Conservation (phyloP, 139 green algal genomes). For the Gonium pectorale region DNA sequence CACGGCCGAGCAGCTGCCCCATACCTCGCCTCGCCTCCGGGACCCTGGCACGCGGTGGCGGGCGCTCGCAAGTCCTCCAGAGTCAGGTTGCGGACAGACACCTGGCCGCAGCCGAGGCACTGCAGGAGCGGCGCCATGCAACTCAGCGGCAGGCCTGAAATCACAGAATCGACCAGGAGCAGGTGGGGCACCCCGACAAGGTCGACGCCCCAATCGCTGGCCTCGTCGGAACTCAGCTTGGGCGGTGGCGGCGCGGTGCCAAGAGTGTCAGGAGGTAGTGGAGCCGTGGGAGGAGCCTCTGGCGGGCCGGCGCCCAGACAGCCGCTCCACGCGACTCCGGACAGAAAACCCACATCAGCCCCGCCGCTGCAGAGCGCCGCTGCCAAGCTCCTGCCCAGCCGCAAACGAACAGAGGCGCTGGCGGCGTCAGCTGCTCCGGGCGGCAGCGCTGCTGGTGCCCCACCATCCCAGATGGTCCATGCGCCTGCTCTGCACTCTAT, state of each 20-base stretch:
- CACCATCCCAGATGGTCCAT: too few species aligned
- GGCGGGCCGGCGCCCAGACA: too few species aligned
- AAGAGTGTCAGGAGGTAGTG: too few species aligned
- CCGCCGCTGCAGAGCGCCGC: neutral
- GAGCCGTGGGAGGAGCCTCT: too few species aligned
- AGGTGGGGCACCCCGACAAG: neutral
- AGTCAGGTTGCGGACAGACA: neutral
- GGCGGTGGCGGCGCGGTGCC: too few species aligned
- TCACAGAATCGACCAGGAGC: neutral
- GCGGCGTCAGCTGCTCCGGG: neutral
- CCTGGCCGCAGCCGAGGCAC: slow-evolving; percentile 8
- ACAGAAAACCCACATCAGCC: too few species aligned
- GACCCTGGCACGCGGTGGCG: too few species aligned
- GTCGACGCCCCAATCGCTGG: slow-evolving; percentile 24
- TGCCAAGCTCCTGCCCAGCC: neutral
- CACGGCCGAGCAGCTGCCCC: neutral
- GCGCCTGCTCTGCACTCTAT: too few species aligned
- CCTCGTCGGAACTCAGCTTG: too few species aligned
- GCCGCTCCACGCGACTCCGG: too few species aligned
- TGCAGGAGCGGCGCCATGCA: neutral
- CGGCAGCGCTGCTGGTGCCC: too few species aligned
- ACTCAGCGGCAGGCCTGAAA: neutral
- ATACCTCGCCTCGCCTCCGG: neutral
- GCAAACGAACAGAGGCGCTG: neutral
- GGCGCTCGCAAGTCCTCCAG: neutral